A percentile compares a stretch with the other conserved stretches of the same genome.
These are phyloP conservation scores for Epichloe amarillans DNA, from an alignment of 2,329 filamentous ascomycete species.

Conservation along the genomic window DNA sequence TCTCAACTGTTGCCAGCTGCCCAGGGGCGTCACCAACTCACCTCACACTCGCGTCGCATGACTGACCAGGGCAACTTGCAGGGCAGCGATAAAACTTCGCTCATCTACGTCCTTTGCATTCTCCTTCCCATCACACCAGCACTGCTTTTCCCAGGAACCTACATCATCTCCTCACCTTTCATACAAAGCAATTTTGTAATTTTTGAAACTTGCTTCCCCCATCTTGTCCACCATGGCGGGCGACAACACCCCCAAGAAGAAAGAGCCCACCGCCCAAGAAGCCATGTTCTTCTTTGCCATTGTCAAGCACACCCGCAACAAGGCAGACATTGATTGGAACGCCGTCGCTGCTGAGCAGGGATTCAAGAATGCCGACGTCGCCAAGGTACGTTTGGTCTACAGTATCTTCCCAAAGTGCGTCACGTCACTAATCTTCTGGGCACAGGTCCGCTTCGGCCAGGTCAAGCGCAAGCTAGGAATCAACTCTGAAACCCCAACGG, in stretches of 20 bases:
- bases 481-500: conserved; percentile 12
- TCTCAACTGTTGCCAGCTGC: neutral
- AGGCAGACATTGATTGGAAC: conserved; percentile 35
- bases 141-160: neutral
- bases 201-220: too few species aligned
- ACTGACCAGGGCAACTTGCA: neutral
- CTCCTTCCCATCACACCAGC: too few species aligned
- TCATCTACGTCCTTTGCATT: neutral
- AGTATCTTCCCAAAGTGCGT: neutral
- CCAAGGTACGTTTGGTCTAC: conserved; percentile 21
- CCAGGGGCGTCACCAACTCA: neutral
- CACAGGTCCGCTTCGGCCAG: conserved; percentile 33
- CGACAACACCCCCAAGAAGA: conserved; percentile 12
- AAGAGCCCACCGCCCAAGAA: conserved; percentile 26
- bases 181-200: neutral
- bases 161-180: too few species aligned
- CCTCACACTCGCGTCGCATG: neutral
- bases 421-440: neutral
- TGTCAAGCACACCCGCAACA: conserved; percentile 28
- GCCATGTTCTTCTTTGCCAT: conserved; percentile 32
- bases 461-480: conserved; percentile 34
- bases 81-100: neutral
- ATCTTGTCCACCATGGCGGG: conserved; percentile 16
- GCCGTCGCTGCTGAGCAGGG: conserved; percentile 27
- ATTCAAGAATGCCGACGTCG: conserved; percentile 32